Percentiles rank a stretch among this genome's conserved stretches.
Conservation (phyloP, 192 early-diverging fungal species). For the Dissophora globulifera region DNA sequence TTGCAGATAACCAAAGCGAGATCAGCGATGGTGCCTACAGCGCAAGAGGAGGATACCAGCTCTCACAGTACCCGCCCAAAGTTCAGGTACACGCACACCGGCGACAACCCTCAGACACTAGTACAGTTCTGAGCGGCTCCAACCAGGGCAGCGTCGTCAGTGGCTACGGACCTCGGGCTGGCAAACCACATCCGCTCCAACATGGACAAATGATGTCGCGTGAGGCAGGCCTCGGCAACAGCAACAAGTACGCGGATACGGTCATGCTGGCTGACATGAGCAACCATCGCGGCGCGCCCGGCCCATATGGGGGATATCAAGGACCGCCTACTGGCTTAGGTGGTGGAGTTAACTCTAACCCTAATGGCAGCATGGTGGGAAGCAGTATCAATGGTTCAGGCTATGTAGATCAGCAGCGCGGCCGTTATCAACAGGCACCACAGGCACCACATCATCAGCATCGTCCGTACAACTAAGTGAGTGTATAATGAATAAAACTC, state of each 20-base stretch:
- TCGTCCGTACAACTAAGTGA: conserved; percentile 18
- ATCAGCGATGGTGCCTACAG: conserved; percentile 37
- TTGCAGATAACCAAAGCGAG: conserved; percentile 41
- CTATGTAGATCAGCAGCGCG: conserved; percentile 46
- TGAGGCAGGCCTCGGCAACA: conserved; percentile 31
- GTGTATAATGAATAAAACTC: conserved; percentile 6
- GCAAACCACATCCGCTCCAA: conserved; percentile 33
- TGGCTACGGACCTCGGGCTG: conserved; percentile 22
- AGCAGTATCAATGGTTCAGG: conserved; percentile 19
- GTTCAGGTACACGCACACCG: conserved; percentile 19
- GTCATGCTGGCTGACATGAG: conserved; percentile 53
- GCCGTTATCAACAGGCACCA: conserved; percentile 33
- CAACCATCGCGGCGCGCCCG: conserved; percentile 15
- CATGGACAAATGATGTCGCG: conserved; percentile 29
- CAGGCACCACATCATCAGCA: background rate
- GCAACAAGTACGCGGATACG: conserved; percentile 36
- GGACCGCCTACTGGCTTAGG: conserved; percentile 32
- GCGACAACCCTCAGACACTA: conserved; percentile 41
- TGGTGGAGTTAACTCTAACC: conserved; percentile 24
- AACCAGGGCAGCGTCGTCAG: conserved; percentile 49
- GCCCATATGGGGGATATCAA: conserved; percentile 22
- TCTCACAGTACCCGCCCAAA: conserved; percentile 11
- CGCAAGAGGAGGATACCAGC: conserved; percentile 18
- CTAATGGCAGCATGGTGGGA: conserved; percentile 34
- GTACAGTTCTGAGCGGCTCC: conserved; percentile 48